phyloP scores from a whole-genome alignment of 2,329 filamentous ascomycete species.

The Thielaviopsis euricoi region DNA sequence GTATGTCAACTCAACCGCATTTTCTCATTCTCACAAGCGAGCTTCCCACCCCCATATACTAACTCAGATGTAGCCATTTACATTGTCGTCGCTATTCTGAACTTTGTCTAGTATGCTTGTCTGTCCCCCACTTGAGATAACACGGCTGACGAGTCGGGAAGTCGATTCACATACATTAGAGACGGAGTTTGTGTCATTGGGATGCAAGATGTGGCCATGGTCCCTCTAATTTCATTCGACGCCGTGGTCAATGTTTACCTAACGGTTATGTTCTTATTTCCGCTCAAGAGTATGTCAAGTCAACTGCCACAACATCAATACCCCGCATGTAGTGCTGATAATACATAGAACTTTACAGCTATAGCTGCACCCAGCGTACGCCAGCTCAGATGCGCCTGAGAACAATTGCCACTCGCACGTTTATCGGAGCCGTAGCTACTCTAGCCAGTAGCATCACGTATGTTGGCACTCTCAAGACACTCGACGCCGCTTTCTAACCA shows the following conservation, averaged over 20 bases:
- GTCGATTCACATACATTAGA: slow-evolving; percentile 39
- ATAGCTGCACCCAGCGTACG: slow-evolving; percentile 28
- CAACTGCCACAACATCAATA: background rate
- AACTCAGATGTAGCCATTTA: slow-evolving; percentile 22
- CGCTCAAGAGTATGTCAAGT: slow-evolving; percentile 32
- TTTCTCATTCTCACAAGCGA: no score
- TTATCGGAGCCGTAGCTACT: slow-evolving; percentile 40
- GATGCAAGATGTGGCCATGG: slow-evolving; percentile 39
- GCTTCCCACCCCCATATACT: background rate
- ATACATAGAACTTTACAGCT: slow-evolving; percentile 34
- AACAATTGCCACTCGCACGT: slow-evolving; percentile 38
- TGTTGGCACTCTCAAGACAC: slow-evolving; percentile 14
- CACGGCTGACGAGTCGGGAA: slow-evolving; percentile 14
- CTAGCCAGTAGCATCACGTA: slow-evolving; percentile 41
- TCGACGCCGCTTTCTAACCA: background rate
- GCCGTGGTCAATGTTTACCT: slow-evolving; percentile 45
- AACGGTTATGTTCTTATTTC: slow-evolving; percentile 45
- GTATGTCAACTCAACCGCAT: background rate
- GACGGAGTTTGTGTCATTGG: slow-evolving; percentile 44
- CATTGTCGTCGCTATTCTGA: slow-evolving; percentile 33
- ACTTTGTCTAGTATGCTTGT: slow-evolving; percentile 43
- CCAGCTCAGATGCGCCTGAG: slow-evolving; percentile 28
- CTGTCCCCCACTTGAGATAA: background rate
- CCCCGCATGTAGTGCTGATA: background rate
- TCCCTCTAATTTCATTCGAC: slow-evolving; percentile 45